phyloP scores from a whole-genome alignment of 1,284 basidiomycete species.

The Cryptococcus hybrid region DNA sequence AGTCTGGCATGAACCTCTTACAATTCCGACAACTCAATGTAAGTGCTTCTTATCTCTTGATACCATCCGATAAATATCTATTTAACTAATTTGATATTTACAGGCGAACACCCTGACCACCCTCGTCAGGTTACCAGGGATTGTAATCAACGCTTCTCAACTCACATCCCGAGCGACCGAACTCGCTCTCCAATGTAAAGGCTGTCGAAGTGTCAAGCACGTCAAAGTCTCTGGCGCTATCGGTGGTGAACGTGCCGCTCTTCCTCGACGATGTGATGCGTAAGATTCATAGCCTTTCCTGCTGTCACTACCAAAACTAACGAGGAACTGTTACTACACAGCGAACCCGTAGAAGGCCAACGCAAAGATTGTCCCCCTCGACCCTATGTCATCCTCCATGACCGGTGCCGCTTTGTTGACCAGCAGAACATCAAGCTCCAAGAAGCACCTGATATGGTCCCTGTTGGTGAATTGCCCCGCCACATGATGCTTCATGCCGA shows the following conservation, averaged over 20 bases:
- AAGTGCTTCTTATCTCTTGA: conserved; percentile 17
- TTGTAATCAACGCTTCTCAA: conserved; percentile 95
- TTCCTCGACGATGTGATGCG: conserved; percentile 82
- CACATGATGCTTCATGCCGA: conserved; percentile 95
- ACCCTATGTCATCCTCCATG: conserved; percentile 95
- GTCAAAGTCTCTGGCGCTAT: conserved; percentile 80
- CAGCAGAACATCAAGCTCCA: conserved; percentile 97
- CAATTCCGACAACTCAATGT: conserved; percentile 90
- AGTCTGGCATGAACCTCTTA: conserved; percentile 84
- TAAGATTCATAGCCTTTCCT: conserved; percentile 30
- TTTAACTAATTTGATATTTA: conserved; percentile 7
- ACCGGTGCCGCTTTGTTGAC: conserved; percentile 91
- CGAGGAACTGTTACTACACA: not conserved
- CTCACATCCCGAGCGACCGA: conserved; percentile 90
- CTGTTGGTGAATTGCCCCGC: conserved; percentile 94
- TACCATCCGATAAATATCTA: not conserved
- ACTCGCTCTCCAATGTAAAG: conserved; percentile 88
- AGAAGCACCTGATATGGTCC: conserved; percentile 99
- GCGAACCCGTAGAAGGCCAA: conserved; percentile 61
- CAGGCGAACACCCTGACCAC: conserved; percentile 89
- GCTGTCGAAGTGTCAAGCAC: conserved; percentile 78
- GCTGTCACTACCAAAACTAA: too few species aligned
- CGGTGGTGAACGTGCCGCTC: conserved; percentile 74
- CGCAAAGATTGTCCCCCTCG: conserved; percentile 88
- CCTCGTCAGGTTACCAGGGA: conserved; percentile 94